These are phyloP conservation scores for Stephania cephalantha DNA, from an alignment of 164 flowering plant genomes.

Conservation along the genomic window DNA sequence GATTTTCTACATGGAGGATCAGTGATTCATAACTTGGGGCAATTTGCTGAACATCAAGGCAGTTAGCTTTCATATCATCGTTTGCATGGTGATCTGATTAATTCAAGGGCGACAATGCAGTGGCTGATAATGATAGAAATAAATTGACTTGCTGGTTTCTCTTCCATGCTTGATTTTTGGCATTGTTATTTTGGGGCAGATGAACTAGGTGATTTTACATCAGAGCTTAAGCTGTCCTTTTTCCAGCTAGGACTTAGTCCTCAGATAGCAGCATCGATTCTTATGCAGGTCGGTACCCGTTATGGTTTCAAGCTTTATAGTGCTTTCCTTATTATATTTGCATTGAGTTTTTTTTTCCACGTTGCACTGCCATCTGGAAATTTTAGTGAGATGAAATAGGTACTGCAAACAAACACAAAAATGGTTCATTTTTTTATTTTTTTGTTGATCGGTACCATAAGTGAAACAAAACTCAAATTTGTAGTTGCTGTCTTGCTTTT, in stretches of 20 bases:
- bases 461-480: not conserved
- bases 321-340: not conserved
- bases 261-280: constrained; percentile 87
- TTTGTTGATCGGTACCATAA: not conserved
- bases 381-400: not conserved
- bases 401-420: not conserved
- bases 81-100: not conserved
- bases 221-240: constrained; percentile 87
- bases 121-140: not conserved
- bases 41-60: not conserved
- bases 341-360: not conserved
- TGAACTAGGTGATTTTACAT: constrained; percentile 68
- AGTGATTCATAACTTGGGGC: not conserved
- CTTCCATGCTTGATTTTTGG: not conserved
- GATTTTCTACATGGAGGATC: too few species aligned
- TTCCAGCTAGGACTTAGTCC: constrained; percentile 99
- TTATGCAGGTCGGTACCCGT: constrained; percentile 71
- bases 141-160: constrained; percentile 4
- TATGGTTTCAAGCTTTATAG: not conserved
- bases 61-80: not conserved
- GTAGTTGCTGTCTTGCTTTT: not conserved
- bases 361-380: not conserved
- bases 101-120: not conserved
- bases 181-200: constrained; percentile 38
- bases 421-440: not conserved